Conservation (phyloP, 345 rosid species). For the Acer yangbiense region DNA sequence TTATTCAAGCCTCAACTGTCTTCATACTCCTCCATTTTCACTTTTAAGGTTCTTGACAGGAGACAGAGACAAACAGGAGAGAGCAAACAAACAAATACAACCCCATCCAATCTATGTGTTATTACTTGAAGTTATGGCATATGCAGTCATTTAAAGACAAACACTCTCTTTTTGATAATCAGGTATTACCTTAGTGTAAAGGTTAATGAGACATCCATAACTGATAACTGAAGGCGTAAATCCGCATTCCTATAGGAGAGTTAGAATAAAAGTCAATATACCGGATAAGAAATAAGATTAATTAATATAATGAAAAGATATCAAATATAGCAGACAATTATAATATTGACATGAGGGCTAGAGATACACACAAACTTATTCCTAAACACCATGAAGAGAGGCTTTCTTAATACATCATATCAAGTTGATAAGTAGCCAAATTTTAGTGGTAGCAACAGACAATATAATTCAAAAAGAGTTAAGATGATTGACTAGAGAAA, state of each 20-base stretch:
- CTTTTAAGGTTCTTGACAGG: not conserved
- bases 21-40: not conserved
- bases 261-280: conserved; percentile 11
- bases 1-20: not conserved
- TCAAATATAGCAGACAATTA: not conserved
- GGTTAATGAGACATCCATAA: conserved; percentile 91
- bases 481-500: not conserved
- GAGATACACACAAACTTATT: not conserved
- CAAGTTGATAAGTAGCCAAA: not conserved
- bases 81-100: not conserved
- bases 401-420: not conserved
- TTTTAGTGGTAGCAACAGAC: not conserved
- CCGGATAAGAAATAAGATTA: not conserved
- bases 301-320: not conserved
- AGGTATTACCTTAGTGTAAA: conserved; percentile 66
- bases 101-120: not conserved
- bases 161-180: not conserved
- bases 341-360: not conserved
- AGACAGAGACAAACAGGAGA: not conserved
- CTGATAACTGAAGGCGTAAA: conserved; percentile 82
- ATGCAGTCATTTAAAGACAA: not conserved
- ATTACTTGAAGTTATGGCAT: not conserved
- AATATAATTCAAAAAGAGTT: not conserved
- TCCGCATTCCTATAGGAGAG: conserved; percentile 76
- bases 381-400: not conserved